Evolutionary conservation across 2,329 filamentous ascomycete species (phyloP), one percentile per base, ranked within the genome.

Genomic region (Aspergillus proliferans): DNA sequence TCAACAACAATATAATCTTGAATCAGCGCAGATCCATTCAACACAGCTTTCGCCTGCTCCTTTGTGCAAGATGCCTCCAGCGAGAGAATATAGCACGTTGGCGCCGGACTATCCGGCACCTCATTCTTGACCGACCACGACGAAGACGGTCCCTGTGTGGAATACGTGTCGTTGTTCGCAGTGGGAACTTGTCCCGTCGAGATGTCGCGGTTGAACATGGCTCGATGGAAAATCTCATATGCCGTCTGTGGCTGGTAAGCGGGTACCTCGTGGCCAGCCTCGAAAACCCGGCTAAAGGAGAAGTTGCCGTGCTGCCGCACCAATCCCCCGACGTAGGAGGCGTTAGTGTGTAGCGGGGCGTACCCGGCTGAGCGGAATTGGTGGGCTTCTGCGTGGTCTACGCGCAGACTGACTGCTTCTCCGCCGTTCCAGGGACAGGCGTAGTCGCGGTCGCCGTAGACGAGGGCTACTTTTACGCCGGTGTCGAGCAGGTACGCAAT

Each of bases 361-460:
- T 81, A 81, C 2, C 79, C 78, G 1, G 78, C 76, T 10, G 64
- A 55, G 9, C 63, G 65, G 66, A 83, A 83, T 2, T 65, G 58
- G 5, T 66, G 59, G 4, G 71, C 64, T 22, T 67, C 60, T 5
- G 67, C 62, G 59, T 78, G 76, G 7, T 75, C 67, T 34, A 81
- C 69, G 1, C 70, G 70, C 4, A 81, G 65, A 47, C 74, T 77
- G 6, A 75, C 72, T 5, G 68, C 62, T 57, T 83, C 78, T 42
- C 78, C 80, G 7, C 79, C 79, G 19, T 79, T 67, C 80, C 79
- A 83, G 54, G 79, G 78, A 58, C 76, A 78, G 2, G 73, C 71
- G 54, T 74, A 83, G 58, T 83, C 80, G 2, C 77, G 71, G 58
- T 83, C 81, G 2, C 80, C 80, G 56, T 82, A 81, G 36, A 81